Evolutionary conservation across 2,329 filamentous ascomycete genomes (phyloP), one percentile per base, ranked within the genome.

Genomic region (Alternaria rosae): DNA sequence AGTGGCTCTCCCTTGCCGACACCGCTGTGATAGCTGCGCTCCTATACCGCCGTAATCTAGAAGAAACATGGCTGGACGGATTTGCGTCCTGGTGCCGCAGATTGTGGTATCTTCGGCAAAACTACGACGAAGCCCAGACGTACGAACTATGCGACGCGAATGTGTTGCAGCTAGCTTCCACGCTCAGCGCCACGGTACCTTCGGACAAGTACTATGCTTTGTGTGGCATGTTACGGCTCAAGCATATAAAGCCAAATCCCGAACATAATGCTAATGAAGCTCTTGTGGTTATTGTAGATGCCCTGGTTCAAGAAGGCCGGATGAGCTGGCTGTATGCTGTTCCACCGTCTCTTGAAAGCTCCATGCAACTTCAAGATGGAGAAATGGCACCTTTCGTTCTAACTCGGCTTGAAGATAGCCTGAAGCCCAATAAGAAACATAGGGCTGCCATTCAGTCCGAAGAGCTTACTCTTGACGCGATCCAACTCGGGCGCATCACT

Each of bases 371-470:
- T 5, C 35, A 9, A 44, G 20, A 44, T 9, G 42, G 42, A 44
- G 21, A 15, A 13, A 44, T 44, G 42, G 42, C 4, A 2, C 20
- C 20, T 1, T 44, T 44, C 7, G 20, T 23, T 12, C 42, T 44
- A 20, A 44, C 20, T 3, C 42, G 42, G 8, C 42, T 23, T 44
- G 42, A 44, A 2, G 42, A 44, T 25, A 5, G 42, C 23, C 17
- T 44, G 2, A 44, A 23, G 42, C 42, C 42, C 12, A 44, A 44
- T 7, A 44, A 23, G 42, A 44, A 44, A 20, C 42, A 44, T 15
- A 44, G 3, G 1, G 42, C 42, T 2, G 4, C 3, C 3, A 15
- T 23, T 1, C 3, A 1, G 12, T 10, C 42, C 1, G 4, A 15
- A 5, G 20, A 21, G 2, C 20, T 44, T 23, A 23, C 20, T 23